These are phyloP conservation scores for Colletotrichum sp. DNA, from an alignment of 2,329 filamentous ascomycete genomes.

Conservation along the genomic window DNA sequence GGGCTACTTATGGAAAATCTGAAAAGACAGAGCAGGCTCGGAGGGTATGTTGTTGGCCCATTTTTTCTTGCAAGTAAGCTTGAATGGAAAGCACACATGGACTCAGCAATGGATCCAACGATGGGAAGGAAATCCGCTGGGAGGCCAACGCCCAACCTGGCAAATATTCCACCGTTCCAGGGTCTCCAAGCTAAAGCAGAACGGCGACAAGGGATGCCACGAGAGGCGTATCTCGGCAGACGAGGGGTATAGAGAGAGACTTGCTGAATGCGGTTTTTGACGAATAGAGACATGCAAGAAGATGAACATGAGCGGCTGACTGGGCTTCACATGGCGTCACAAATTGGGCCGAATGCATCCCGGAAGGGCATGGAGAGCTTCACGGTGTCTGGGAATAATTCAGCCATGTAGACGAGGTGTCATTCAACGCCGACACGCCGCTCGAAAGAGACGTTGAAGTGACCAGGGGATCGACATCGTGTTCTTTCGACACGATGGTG, in stretches of 20 bases:
- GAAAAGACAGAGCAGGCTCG: not conserved
- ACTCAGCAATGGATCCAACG: not conserved
- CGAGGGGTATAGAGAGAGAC: not conserved
- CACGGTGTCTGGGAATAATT: not conserved
- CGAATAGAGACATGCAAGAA: not conserved
- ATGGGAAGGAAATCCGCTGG: not conserved
- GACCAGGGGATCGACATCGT: not conserved
- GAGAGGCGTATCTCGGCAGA: not conserved
- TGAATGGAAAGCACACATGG: not conserved
- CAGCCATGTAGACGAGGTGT: not conserved
- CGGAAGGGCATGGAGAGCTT: not conserved
- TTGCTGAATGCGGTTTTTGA: not conserved
- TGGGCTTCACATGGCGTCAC: not conserved
- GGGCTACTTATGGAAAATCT: constrained; percentile 6
- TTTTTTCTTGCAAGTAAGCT: not conserved
- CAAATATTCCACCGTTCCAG: not conserved
- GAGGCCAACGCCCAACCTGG: not conserved
- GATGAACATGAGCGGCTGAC: not conserved
- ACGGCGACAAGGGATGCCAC: not conserved
- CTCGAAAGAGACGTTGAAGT: not conserved
- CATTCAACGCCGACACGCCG: not conserved
- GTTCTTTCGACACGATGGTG: not conserved
- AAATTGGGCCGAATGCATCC: not conserved
- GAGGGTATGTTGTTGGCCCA: not conserved
- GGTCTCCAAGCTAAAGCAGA: not conserved